A percentile compares a stretch with the other conserved stretches of the same genome.
These are phyloP conservation scores for Phaeosphaeriaceae sp. DNA, from an alignment of 2,329 filamentous ascomycete genomes.

Conservation along the genomic window DNA sequence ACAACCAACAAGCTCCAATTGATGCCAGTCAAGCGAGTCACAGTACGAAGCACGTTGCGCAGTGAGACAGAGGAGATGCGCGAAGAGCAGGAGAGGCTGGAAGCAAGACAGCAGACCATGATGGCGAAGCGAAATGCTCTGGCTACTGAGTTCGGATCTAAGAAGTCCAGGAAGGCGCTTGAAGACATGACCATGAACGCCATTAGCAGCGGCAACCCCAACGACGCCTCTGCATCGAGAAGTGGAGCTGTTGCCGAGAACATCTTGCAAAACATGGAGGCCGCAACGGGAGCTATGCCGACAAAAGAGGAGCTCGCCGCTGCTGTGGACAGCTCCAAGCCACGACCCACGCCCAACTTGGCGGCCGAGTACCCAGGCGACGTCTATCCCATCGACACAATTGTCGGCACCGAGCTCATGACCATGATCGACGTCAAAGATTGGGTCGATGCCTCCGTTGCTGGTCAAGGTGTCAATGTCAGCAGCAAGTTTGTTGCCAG, in stretches of 20 bases:
- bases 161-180: conserved; percentile 83
- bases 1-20: conserved; percentile 60
- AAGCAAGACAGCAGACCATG: conserved; percentile 47
- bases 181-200: conserved; percentile 73
- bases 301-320: conserved; percentile 70
- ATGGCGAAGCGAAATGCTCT: conserved; percentile 71
- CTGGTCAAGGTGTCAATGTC: conserved; percentile 63
- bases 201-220: conserved; percentile 54
- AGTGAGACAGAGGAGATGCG: conserved; percentile 52
- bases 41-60: conserved; percentile 59
- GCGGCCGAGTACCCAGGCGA: conserved; percentile 72
- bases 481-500: conserved; percentile 70
- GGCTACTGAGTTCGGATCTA: conserved; percentile 81
- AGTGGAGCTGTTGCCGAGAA: conserved; percentile 43
- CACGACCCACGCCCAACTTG: conserved; percentile 74
- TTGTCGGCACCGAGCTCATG: conserved; percentile 74
- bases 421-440: conserved; percentile 72
- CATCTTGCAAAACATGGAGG: conserved; percentile 69
- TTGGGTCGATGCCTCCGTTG: conserved; percentile 73
- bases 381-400: conserved; percentile 71
- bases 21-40: conserved; percentile 60
- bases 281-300: conserved; percentile 69
- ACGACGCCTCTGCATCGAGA: conserved; percentile 23
- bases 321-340: conserved; percentile 71
- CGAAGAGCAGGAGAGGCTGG: conserved; percentile 36